Conservation (phyloP, 345 rosid species). For the Aethionema arabicum region DNA sequence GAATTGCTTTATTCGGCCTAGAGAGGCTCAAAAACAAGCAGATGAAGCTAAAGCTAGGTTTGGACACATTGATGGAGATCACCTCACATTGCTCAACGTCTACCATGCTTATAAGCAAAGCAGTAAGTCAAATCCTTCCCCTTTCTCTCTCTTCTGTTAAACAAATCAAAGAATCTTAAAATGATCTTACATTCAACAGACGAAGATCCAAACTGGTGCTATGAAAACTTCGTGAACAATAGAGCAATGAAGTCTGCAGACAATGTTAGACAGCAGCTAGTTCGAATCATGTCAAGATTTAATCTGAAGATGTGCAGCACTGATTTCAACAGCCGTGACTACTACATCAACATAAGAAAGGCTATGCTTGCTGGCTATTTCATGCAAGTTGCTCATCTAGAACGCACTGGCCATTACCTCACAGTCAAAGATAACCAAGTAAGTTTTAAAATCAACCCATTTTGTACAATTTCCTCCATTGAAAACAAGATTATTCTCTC, state of each 20-base stretch:
- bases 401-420: constrained; percentile 82
- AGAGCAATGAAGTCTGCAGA: constrained; percentile 90
- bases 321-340: constrained; percentile 85
- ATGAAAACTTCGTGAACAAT: constrained; percentile 82
- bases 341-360: constrained; percentile 89
- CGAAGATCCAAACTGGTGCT: constrained; percentile 95
- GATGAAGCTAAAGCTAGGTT: constrained; percentile 91
- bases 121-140: constrained; percentile 41
- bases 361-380: constrained; percentile 89
- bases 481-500: background rate
- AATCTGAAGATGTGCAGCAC: constrained; percentile 91
- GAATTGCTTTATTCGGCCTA: constrained; percentile 96
- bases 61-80: constrained; percentile 89
- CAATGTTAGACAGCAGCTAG: constrained; percentile 96
- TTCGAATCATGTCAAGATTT: constrained; percentile 84
- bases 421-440: constrained; percentile 98
- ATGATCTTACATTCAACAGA: constrained; percentile 39
- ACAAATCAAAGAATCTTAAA: background rate
- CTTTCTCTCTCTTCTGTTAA: background rate
- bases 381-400: constrained; percentile 97
- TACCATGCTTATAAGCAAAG: constrained; percentile 84
- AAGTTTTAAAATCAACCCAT: constrained; percentile 12
- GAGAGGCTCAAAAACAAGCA: constrained; percentile 94
- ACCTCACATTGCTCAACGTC: constrained; percentile 74
- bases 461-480: constrained; percentile 1